phyloP scores from a whole-genome alignment of 2,329 filamentous ascomycete species.

The Aurifilum marmelostoma region DNA sequence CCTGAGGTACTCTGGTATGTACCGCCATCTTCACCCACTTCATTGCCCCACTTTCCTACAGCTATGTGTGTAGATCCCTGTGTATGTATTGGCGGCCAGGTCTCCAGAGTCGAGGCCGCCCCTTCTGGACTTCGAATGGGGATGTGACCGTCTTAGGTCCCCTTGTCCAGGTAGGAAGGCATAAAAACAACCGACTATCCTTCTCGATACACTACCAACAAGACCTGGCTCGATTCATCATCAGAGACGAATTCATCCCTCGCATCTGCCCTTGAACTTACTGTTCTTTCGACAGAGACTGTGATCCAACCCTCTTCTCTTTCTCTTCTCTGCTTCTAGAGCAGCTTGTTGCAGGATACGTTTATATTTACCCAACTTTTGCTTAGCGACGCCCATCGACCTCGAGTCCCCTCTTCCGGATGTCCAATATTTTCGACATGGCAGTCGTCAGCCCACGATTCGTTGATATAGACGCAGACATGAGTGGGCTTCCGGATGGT shows the following conservation, averaged over 20 bases:
- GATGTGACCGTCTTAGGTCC: background rate
- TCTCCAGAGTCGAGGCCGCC: conserved; percentile 3
- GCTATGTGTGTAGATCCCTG: background rate
- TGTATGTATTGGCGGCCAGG: background rate
- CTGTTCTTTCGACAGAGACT: background rate
- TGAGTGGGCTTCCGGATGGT: conserved; percentile 14
- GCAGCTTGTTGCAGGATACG: background rate
- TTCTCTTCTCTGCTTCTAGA: background rate
- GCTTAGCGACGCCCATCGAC: conserved; percentile 25
- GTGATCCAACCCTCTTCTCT: background rate
- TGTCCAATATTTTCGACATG: conserved; percentile 38
- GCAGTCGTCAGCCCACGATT: conserved; percentile 33
- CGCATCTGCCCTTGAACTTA: background rate
- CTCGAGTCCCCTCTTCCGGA: conserved; percentile 29
- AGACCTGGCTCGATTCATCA: background rate
- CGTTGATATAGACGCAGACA: conserved; percentile 30
- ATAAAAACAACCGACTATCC: conserved; percentile 17
- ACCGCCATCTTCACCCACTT: background rate
- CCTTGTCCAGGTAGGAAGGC: background rate
- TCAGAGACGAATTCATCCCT: background rate
- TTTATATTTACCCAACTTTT: background rate
- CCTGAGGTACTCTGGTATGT: conserved; percentile 5
- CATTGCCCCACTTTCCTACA: background rate
- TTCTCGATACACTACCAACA: background rate
- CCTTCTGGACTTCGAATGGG: background rate